Evolutionary conservation across 176 grass and related monocot genomes (phyloP), one percentile per base, ranked within the genome.

Genomic region (Triticum turgidum): DNA sequence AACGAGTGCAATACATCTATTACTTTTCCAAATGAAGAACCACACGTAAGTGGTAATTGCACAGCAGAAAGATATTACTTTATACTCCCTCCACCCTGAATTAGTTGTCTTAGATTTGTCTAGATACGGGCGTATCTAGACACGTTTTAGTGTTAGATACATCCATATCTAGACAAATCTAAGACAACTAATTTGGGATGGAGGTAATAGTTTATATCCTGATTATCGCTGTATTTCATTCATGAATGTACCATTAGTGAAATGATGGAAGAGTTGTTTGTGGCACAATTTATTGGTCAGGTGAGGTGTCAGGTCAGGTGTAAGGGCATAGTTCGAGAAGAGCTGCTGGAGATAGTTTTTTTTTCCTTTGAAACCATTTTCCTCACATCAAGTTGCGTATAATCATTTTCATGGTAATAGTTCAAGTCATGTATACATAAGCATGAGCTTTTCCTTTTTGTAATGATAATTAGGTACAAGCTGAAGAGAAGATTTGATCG

Each of bases 401-500:
- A 12, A 4, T 33, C 41, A 38, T 63, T 72, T 72, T 42, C n/a
- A 82, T 35, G 11, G 12, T 82, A 59, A 69, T 77, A 70, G 58
- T 77, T 86, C 51, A 49, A 81, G 20, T 80, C 25, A 61, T 87
- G 9, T 67, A 84, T 79, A 13, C 2, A 11, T 38, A 80, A 33
- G 35, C 41, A 24, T 75, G 70, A 80, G 1, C 63, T 80, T 85
- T 83, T 90, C 83, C 64, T 61, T 90, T 49, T 54, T 54, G 51
- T 78, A 74, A 86, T 24, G 25, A 82, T 78, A 76, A 49, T 69
- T 51, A 98, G 96, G 85, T 98, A 98, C 88, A 94, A 95, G 80
- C 86, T 98, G 75, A 98, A 95, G 91, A 95, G 77, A 89, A 95
- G 87, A 86, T 98, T 94, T 80, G 96, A 98, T 84, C 93, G 93